A percentile compares a stretch with the other conserved stretches of the same genome.
Conservation (phyloP, 208 protist species). For the Wallacemonas collosoma region DNA sequence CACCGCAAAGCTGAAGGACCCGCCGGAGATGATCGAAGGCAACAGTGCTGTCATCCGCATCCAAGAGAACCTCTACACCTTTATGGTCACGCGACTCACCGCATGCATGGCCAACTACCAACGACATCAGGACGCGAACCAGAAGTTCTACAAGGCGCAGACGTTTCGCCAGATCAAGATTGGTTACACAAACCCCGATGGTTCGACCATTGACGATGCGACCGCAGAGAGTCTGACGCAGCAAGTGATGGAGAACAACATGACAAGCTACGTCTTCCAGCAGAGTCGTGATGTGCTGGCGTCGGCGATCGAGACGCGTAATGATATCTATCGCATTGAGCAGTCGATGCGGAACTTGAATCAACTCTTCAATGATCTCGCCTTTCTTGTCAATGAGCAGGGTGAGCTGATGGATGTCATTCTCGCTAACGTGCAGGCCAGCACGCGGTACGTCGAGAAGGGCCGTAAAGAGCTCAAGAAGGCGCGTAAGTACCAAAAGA, state of each 20-base stretch:
- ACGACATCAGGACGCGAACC: slow-evolving; percentile 55
- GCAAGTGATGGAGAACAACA: slow-evolving; percentile 82
- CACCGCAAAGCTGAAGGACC: slow-evolving; percentile 71
- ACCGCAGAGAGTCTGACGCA: slow-evolving; percentile 70
- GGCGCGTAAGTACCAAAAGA: slow-evolving; percentile 79
- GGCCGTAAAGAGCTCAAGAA: slow-evolving; percentile 72
- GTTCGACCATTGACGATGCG: slow-evolving; percentile 70
- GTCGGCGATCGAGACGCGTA: slow-evolving; percentile 84
- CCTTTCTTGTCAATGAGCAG: slow-evolving; percentile 89
- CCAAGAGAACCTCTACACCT: slow-evolving; percentile 83
- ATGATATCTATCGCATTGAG: slow-evolving; percentile 92
- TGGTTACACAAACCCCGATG: slow-evolving; percentile 85
- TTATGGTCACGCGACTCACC: slow-evolving; percentile 53
- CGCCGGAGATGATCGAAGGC: slow-evolving; percentile 45
- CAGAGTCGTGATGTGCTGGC: slow-evolving; percentile 87
- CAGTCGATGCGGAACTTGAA: slow-evolving; percentile 85
- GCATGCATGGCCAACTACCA: slow-evolving; percentile 66
- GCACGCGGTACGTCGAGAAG: slow-evolving; percentile 61
- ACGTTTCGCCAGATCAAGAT: slow-evolving; percentile 92
- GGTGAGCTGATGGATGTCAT: slow-evolving; percentile 87
- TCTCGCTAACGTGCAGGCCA: slow-evolving; percentile 67
- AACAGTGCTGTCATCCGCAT: slow-evolving; percentile 87
- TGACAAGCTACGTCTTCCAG: slow-evolving; percentile 84
- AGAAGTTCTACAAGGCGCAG: slow-evolving; percentile 72
- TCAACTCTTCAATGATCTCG: slow-evolving; percentile 90